Percentiles rank a stretch among this genome's conserved stretches.
phyloP scores from a whole-genome alignment of 2,329 filamentous ascomycete genomes.

The Fusarium transvaalense region DNA sequence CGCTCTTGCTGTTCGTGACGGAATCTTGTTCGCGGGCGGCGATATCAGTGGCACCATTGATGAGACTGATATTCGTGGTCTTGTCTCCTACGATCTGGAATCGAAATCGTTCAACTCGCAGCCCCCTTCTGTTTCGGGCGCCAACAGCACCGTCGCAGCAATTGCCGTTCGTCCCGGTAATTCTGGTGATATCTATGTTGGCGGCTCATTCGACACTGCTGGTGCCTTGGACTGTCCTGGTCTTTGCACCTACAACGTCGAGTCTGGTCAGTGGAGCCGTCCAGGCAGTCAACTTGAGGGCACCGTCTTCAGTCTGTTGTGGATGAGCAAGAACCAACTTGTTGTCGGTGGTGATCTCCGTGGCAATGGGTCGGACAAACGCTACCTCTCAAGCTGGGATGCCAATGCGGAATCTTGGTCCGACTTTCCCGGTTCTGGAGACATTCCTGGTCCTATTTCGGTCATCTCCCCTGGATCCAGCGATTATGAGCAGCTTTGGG shows the following conservation, averaged over 20 bases:
- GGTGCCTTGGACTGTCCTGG: conserved; percentile 85
- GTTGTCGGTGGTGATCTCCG: conserved; percentile 83
- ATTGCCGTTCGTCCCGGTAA: conserved; percentile 77
- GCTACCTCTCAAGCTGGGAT: conserved; percentile 80
- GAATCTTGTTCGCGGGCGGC: conserved; percentile 85
- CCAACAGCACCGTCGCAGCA: conserved; percentile 77
- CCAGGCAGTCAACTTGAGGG: conserved; percentile 80
- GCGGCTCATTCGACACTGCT: conserved; percentile 84
- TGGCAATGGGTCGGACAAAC: conserved; percentile 70
- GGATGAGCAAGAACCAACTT: conserved; percentile 78
- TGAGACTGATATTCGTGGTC: conserved; percentile 73
- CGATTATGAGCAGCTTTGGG: conserved; percentile 82
- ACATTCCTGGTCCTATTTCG: conserved; percentile 83
- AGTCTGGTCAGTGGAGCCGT: conserved; percentile 80
- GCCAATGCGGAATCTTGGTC: conserved; percentile 75
- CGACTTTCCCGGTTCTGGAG: conserved; percentile 69
- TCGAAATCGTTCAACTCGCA: conserved; percentile 75
- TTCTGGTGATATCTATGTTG: conserved; percentile 83
- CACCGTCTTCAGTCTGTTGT: conserved; percentile 77
- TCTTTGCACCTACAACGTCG: conserved; percentile 82
- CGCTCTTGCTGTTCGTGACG: conserved; percentile 74
- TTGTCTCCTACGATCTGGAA: conserved; percentile 83
- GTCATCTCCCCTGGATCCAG: conserved; percentile 80
- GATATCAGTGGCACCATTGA: conserved; percentile 78
- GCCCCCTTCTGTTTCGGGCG: conserved; percentile 79